These are phyloP conservation scores for Didymella sp. DNA, from an alignment of 2,329 filamentous ascomycete genomes.

Conservation along the genomic window DNA sequence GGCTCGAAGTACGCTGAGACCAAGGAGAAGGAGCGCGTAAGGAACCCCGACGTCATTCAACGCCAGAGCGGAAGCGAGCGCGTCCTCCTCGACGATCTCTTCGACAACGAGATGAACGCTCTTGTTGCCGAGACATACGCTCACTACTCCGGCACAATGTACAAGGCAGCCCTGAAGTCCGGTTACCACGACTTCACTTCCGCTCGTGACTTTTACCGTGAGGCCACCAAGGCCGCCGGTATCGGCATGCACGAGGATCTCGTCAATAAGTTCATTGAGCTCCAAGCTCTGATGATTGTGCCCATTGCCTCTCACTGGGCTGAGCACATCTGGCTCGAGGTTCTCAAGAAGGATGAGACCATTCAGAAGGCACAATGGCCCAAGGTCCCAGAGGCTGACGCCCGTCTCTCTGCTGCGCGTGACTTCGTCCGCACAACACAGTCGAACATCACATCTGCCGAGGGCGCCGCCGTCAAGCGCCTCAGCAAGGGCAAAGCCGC, in stretches of 20 bases:
- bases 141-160: conserved; percentile 68
- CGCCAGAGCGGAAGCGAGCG: conserved; percentile 71
- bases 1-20: conserved; percentile 53
- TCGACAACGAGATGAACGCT: conserved; percentile 90
- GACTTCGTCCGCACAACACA: conserved; percentile 79
- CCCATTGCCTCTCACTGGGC: conserved; percentile 92
- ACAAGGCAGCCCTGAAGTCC: conserved; percentile 55
- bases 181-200: conserved; percentile 90
- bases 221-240: conserved; percentile 76
- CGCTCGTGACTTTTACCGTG: conserved; percentile 89
- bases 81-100: conserved; percentile 84
- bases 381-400: conserved; percentile 68
- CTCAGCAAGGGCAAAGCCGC: conserved; percentile 90
- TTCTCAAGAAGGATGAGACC: conserved; percentile 76
- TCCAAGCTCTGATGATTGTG: conserved; percentile 82
- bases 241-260: conserved; percentile 87
- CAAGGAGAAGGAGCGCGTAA: conserved; percentile 53
- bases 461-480: conserved; percentile 83
- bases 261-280: conserved; percentile 79
- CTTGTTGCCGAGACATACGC: conserved; percentile 79
- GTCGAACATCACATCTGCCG: conserved; percentile 83
- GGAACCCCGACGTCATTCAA: conserved; percentile 66
- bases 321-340: conserved; percentile 92
- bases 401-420: conserved; percentile 75
- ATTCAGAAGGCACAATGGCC: conserved; percentile 84